phyloP scores from a whole-genome alignment of 2,329 filamentous ascomycete genomes.

The Teratosphaeria nubilosa region DNA sequence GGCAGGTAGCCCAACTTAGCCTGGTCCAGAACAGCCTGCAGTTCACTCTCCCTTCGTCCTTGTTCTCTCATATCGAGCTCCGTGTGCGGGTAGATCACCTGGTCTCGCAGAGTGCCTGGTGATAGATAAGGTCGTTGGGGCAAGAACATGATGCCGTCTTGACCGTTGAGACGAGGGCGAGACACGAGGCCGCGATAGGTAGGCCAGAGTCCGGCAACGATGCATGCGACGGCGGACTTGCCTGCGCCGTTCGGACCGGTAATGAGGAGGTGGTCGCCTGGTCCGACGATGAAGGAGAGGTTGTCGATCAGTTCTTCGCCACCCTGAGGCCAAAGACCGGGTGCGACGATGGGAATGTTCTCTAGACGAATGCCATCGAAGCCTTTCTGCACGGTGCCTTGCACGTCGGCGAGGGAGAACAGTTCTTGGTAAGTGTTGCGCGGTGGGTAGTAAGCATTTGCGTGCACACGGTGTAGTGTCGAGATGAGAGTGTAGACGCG shows the following conservation, averaged over 20 bases:
- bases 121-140: constrained; percentile 88
- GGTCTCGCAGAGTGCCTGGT: constrained; percentile 85
- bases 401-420: constrained; percentile 81
- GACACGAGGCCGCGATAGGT: constrained; percentile 89
- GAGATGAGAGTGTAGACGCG: constrained; percentile 93
- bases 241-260: constrained; percentile 92
- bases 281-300: constrained; percentile 77
- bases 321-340: constrained; percentile 74
- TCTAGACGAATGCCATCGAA: constrained; percentile 92
- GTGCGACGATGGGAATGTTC: constrained; percentile 85
- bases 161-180: constrained; percentile 58
- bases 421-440: constrained; percentile 62
- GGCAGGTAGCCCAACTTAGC: constrained; percentile 82
- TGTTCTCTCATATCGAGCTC: constrained; percentile 86
- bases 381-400: constrained; percentile 87
- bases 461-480: constrained; percentile 86
- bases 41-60: constrained; percentile 65
- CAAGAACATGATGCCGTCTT: constrained; percentile 95
- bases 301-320: constrained; percentile 87
- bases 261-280: constrained; percentile 86
- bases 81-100: constrained; percentile 95
- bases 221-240: constrained; percentile 77
- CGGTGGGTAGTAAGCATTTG: constrained; percentile 69
- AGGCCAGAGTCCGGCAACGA: constrained; percentile 90
- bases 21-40: constrained; percentile 69